Conservation (phyloP, 2,329 filamentous ascomycete genomes). For the Cercospora nicotianae region DNA sequence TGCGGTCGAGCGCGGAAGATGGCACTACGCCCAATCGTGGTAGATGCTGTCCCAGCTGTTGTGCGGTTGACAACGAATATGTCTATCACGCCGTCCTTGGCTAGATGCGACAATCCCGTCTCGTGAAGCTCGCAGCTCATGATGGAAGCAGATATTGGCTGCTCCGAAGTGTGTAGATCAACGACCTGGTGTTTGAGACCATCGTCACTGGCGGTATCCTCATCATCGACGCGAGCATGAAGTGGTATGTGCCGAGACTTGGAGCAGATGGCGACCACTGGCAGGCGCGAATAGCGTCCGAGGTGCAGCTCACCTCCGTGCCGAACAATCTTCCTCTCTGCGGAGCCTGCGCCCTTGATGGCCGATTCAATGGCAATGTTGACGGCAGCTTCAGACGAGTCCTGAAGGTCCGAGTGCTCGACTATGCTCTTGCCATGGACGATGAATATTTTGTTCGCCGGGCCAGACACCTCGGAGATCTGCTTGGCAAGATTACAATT, state of each 20-base stretch:
- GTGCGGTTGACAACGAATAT: conserved; percentile 34
- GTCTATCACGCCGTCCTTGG: conserved; percentile 30
- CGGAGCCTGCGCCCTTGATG: conserved; percentile 11
- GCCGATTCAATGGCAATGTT: conserved; percentile 5
- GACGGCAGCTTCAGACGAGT: conserved; percentile 14
- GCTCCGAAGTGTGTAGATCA: conserved; percentile 37
- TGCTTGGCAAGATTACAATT: conserved; percentile 35
- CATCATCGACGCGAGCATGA: conserved; percentile 19
- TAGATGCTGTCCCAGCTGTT: conserved; percentile 1
- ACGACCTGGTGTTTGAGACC: conserved; percentile 17
- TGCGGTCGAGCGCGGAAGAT: conserved; percentile 33
- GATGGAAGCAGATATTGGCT: conserved; percentile 32
- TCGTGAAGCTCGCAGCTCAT: conserved; percentile 25
- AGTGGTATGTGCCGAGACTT: conserved; percentile 24
- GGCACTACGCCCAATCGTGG: conserved; percentile 26
- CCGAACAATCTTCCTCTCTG: conserved; percentile 20
- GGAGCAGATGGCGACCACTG: conserved; percentile 27
- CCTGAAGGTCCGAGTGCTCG: conserved; percentile 14
- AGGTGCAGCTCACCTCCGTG: conserved; percentile 16
- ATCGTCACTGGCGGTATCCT: conserved; percentile 8
- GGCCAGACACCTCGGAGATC: conserved; percentile 27
- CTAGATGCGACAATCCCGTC: conserved; percentile 25
- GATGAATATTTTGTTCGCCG: conserved; percentile 24
- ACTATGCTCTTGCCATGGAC: conserved; percentile 31
- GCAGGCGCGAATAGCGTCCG: conserved; percentile 16